Conservation (phyloP, 2,329 filamentous ascomycete genomes). For the Phialemoniopsis sp. region DNA sequence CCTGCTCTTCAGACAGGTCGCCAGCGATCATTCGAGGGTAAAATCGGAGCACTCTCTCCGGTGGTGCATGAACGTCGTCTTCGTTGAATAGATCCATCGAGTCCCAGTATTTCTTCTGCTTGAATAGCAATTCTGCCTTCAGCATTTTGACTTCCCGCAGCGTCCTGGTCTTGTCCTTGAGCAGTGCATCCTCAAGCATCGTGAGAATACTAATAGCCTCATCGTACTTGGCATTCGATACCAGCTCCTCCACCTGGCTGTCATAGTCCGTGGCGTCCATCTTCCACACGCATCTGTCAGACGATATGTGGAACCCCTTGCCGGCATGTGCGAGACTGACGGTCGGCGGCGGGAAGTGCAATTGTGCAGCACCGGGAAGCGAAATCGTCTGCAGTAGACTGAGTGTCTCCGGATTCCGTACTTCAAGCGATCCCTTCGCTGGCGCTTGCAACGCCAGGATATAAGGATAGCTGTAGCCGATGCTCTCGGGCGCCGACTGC, state of each 20-base stretch:
- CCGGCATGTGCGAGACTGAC: conserved; percentile 93
- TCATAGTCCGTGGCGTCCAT: conserved; percentile 94
- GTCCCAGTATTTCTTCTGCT: conserved; percentile 75
- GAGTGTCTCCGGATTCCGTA: conserved; percentile 87
- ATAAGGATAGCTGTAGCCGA: conserved; percentile 97
- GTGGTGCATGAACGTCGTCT: conserved; percentile 82
- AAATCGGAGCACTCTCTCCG: conserved; percentile 79
- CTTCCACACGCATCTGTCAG: conserved; percentile 89
- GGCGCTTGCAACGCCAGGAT: conserved; percentile 81
- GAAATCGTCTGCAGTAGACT: conserved; percentile 83
- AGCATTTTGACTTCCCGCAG: conserved; percentile 84
- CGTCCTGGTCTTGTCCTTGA: conserved; percentile 76
- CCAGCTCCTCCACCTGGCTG: conserved; percentile 78
- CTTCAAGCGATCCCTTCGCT: conserved; percentile 79
- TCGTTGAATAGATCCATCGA: conserved; percentile 84
- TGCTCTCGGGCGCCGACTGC: conserved; percentile 79
- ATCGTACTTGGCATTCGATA: conserved; percentile 71
- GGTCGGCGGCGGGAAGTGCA: conserved; percentile 90
- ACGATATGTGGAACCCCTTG: conserved; percentile 91
- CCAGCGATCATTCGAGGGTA: conserved; percentile 85
- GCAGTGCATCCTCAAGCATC: conserved; percentile 88
- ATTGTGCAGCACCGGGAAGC: conserved; percentile 74
- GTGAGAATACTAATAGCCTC: conserved; percentile 86
- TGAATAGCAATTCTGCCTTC: conserved; percentile 84
- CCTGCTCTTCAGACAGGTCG: conserved; percentile 56